Percentiles rank a stretch among this genome's conserved stretches.
phyloP scores from a whole-genome alignment of 129 eudicot species.

The Calendula officinalis region DNA sequence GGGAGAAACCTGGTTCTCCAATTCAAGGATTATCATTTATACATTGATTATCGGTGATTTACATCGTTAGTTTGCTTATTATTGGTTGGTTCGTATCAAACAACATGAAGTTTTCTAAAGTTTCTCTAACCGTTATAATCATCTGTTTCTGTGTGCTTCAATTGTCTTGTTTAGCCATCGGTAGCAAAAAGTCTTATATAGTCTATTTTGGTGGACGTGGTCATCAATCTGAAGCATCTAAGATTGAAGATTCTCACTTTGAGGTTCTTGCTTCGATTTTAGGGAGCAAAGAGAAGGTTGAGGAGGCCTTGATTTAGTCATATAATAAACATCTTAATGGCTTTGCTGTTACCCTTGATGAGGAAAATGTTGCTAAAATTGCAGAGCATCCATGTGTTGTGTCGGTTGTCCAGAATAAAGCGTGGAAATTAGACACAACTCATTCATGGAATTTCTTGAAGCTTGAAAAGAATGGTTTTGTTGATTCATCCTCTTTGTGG shows the following conservation, averaged over 20 bases:
- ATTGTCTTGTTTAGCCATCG: conserved; percentile 14
- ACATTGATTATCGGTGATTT: no score
- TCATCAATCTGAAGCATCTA: conserved; percentile 37
- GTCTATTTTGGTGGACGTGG: conserved; percentile 73
- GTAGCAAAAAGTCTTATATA: conserved; percentile 47
- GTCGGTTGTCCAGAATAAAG: conserved; percentile 50
- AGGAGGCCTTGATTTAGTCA: conserved; percentile 59
- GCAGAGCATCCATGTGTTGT: conserved; percentile 71
- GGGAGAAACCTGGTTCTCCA: no score
- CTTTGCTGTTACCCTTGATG: conserved; percentile 70
- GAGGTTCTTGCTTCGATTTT: conserved; percentile 50
- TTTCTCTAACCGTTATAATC: conserved; percentile 16
- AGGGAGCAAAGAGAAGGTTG: conserved; percentile 50
- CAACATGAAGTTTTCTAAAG: conserved; percentile 15
- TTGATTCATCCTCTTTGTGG: conserved; percentile 55
- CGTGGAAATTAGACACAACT: conserved; percentile 62
- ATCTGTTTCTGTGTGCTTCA: conserved; percentile 11
- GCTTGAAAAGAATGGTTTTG: conserved; percentile 46
- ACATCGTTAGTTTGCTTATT: no score
- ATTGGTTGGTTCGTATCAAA: no score
- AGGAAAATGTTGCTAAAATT: conserved; percentile 47
- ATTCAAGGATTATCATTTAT: no score
- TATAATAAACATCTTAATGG: conserved; percentile 64
- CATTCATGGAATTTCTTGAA: conserved; percentile 71
- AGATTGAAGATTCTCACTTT: conserved; percentile 41